These are phyloP conservation scores for Plasmodium vinckei DNA, from an alignment of 169 alveolate genomes.

Conservation along the genomic window DNA sequence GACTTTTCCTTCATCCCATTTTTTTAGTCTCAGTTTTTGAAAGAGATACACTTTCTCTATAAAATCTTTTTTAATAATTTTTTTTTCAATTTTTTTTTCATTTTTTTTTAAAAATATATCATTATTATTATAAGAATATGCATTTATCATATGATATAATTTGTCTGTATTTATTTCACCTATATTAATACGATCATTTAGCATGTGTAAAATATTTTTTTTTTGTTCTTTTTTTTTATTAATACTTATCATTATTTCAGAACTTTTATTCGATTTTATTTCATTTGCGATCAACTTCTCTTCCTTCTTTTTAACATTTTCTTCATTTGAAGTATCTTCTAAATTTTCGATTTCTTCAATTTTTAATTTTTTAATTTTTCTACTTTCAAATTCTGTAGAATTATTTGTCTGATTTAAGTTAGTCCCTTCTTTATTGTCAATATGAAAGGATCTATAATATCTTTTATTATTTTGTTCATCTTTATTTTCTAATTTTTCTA, in stretches of 20 bases:
- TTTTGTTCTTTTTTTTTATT: not conserved
- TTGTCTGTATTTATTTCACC: conserved; percentile 19
- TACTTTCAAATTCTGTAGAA: not conserved
- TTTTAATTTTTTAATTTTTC: not conserved
- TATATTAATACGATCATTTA: not conserved
- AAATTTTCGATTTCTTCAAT: not conserved
- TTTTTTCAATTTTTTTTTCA: not conserved
- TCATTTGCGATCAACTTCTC: not conserved
- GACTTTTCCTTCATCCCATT: not conserved
- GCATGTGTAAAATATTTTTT: not conserved
- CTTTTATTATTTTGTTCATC: conserved; percentile 15
- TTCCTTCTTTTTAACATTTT: conserved; percentile 13
- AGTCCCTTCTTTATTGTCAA: not conserved
- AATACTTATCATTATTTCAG: not conserved
- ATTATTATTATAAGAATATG: conserved; percentile 22
- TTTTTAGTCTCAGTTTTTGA: not conserved
- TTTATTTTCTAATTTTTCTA: conserved; percentile 1
- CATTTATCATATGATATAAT: conserved; percentile 30
- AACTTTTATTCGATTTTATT: not conserved
- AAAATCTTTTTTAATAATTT: conserved; percentile 4
- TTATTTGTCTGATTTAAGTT: not conserved
- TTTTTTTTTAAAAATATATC: conserved; percentile 30
- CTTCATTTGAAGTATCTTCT: not conserved
- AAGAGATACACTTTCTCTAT: conserved; percentile 21
- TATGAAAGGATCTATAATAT: conserved; percentile 1